Evolutionary conservation across 148 eudicot genomes (phyloP), one percentile per base, ranked within the genome.

Genomic region (Rhododendron griersonianum): DNA sequence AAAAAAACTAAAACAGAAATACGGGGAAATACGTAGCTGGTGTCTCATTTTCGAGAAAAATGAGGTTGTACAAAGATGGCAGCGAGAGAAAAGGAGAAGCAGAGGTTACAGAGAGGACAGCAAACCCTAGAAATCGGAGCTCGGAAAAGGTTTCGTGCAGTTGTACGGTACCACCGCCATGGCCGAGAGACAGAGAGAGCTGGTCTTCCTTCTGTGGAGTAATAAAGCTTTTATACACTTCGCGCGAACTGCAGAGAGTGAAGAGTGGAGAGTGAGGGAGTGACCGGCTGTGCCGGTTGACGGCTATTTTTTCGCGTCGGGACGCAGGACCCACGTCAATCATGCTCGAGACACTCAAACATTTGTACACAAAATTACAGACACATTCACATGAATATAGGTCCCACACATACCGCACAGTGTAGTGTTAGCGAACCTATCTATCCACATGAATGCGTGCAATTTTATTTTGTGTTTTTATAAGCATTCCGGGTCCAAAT

Each of bases 91-190:
- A 37, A 74, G 33, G 67, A 25, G 50, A 59, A 85, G 16, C 3
- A 23, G 81, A 65, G 47, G 65, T 30, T 35, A 18, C 19, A 14
- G 82, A 44, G 37, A 16, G 35, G 74, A 84, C 79, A 45, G 74
- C 90, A 86, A 84, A 90, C 90, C 91, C 85, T 65, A 74, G 65
- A n/a, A 10, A 35, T 47, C 41, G 78, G 35, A 83, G 79, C 80
- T 78, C 51, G 45, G n/a, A 11, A 13, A 79, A 79, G 84, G 80
- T 37, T 53, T 47, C 8, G 51, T 30, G 44, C 18, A 4, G 16
- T 13, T 37, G 89, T 71, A 53, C 74, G 47, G 78, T 35, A 67
- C 21, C 80, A 79, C 21, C 80, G 57, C 86, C 86, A 84, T 83
- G 57, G 83, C 35, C 13, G 55, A 25, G 25, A 13, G 21, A 59